These are phyloP conservation scores for Arthromyces matolae DNA, from an alignment of 768 basidiomycete genomes.

Conservation along the genomic window DNA sequence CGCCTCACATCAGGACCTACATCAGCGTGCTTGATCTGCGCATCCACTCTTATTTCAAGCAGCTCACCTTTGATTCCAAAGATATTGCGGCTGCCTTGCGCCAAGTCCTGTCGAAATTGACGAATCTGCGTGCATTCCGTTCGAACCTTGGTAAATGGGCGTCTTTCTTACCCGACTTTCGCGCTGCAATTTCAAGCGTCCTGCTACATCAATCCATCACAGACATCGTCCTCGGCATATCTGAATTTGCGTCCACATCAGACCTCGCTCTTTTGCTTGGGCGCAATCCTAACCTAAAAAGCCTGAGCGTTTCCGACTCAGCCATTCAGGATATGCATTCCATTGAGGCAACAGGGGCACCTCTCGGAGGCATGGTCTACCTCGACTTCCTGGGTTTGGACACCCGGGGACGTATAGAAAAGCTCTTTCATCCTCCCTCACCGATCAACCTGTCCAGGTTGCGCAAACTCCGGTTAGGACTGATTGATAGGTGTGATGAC, in stretches of 20 bases:
- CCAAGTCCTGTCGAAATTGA: constrained; percentile 1
- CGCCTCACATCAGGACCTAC: background rate
- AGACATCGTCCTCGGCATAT: background rate
- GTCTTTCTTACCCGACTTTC: constrained; percentile 1
- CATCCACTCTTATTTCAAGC: constrained; percentile 5
- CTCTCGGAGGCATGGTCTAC: background rate
- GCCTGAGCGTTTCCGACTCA: constrained; percentile 4
- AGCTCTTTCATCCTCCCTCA: background rate
- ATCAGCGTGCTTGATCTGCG: background rate
- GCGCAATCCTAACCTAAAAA: constrained; percentile 1
- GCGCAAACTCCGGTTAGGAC: constrained; percentile 2
- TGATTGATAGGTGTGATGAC: constrained; percentile 4
- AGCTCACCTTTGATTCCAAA: constrained; percentile 3
- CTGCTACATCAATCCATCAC: constrained; percentile 6
- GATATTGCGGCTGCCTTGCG: background rate
- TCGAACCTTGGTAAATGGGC: constrained; percentile 5
- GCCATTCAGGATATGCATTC: background rate
- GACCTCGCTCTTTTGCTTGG: constrained; percentile 1
- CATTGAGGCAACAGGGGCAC: background rate
- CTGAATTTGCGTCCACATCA: constrained; percentile 1
- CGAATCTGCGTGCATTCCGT: background rate
- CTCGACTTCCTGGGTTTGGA: constrained; percentile 3
- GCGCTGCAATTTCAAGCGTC: background rate
- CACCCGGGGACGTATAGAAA: background rate
- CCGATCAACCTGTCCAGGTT: constrained; percentile 7